These are phyloP conservation scores for Termitomyces sp. DNA, from an alignment of 1,284 basidiomycete genomes.

Conservation along the genomic window DNA sequence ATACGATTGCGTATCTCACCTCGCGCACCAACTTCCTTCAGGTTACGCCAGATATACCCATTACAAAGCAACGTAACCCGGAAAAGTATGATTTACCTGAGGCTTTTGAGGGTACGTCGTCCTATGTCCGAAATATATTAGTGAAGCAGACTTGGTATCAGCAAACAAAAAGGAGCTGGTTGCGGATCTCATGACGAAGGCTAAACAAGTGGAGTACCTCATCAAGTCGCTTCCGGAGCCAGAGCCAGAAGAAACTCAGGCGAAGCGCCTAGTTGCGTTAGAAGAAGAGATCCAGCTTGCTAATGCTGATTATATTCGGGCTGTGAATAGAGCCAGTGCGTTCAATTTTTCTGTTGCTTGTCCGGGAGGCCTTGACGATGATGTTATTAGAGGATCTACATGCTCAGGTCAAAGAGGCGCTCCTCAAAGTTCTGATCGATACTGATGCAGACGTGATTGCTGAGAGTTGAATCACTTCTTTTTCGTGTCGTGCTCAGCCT, in stretches of 20 bases:
- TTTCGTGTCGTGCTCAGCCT: neutral
- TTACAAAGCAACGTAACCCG: slow-evolving; percentile 67
- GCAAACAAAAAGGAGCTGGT: slow-evolving; percentile 79
- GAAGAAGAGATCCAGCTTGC: slow-evolving; percentile 65
- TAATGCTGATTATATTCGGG: slow-evolving; percentile 68
- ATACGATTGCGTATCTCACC: slow-evolving; percentile 69
- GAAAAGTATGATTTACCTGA: slow-evolving; percentile 69
- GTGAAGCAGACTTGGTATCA: slow-evolving; percentile 23
- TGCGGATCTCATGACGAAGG: slow-evolving; percentile 72
- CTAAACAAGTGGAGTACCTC: slow-evolving; percentile 79
- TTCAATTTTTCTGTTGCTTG: slow-evolving; percentile 15
- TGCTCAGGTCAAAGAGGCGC: slow-evolving; percentile 52
- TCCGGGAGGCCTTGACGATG: neutral
- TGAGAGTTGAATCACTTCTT: neutral
- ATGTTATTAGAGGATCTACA: slow-evolving; percentile 51
- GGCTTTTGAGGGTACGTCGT: slow-evolving; percentile 51
- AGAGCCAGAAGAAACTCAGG: slow-evolving; percentile 71
- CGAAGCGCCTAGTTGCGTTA: slow-evolving; percentile 53
- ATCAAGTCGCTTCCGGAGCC: slow-evolving; percentile 73
- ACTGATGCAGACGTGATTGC: slow-evolving; percentile 34
- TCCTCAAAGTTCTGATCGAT: slow-evolving; percentile 56
- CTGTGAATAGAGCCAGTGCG: slow-evolving; percentile 71
- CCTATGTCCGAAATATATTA: neutral
- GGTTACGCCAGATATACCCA: slow-evolving; percentile 64
- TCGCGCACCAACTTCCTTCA: slow-evolving; percentile 68